Conservation (phyloP, 73 alveolate genomes). For the Tetrahymena malaccensis region DNA sequence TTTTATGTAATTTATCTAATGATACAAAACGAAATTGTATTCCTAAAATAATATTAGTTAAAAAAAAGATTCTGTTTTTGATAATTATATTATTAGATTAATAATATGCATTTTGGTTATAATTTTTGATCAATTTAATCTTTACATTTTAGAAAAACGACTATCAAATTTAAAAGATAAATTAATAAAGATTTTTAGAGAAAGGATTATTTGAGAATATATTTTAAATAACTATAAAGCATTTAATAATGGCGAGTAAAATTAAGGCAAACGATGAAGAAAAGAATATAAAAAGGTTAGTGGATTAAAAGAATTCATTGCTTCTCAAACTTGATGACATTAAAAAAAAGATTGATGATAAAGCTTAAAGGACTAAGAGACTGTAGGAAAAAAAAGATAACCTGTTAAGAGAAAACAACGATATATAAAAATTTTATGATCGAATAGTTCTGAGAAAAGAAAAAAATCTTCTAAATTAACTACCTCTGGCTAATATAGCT, state of each 20-base stretch:
- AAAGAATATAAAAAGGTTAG: not conserved
- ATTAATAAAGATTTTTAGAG: not conserved
- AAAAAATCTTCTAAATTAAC: not conserved
- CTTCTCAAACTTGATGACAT: not conserved
- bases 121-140: not conserved
- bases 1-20: too few species aligned
- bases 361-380: not conserved
- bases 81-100: not conserved
- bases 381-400: not conserved
- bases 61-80: not conserved
- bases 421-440: not conserved
- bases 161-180: not conserved
- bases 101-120: not conserved
- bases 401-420: not conserved
- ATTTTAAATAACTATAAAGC: not conserved
- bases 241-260: not conserved
- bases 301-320: not conserved
- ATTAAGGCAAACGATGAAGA: not conserved
- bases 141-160: not conserved
- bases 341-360: not conserved
- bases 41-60: too few species aligned
- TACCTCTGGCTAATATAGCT: not conserved
- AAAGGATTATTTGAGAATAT: not conserved
- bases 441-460: not conserved
- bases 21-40: too few species aligned